These are phyloP conservation scores for Fusarium redolens DNA, from an alignment of 2,329 filamentous ascomycete genomes.

Conservation along the genomic window DNA sequence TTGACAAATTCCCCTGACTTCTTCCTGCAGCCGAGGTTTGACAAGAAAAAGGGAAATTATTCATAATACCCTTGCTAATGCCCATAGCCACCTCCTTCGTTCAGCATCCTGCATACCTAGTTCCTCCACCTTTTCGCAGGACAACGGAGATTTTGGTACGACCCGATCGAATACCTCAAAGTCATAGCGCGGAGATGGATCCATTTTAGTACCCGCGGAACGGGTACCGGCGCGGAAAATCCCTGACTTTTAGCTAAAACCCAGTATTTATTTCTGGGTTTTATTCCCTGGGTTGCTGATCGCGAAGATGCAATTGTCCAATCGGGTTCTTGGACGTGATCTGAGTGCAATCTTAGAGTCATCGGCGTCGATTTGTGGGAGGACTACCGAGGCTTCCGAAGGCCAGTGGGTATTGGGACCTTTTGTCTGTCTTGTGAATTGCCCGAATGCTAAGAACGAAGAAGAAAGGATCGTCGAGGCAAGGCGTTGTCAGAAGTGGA, in stretches of 20 bases:
- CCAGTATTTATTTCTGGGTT: not conserved
- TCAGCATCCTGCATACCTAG: not conserved
- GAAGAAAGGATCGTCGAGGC: not conserved
- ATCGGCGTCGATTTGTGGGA: conserved; percentile 1
- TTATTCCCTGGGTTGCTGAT: not conserved
- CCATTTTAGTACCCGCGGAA: not conserved
- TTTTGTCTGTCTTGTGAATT: not conserved
- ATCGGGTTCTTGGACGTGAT: not conserved
- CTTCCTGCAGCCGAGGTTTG: not conserved
- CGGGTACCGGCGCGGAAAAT: not conserved
- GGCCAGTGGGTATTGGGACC: not conserved
- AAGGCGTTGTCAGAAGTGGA: not conserved
- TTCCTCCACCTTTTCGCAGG: conserved; percentile 4
- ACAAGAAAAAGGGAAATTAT: not conserved
- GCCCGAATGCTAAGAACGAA: not conserved
- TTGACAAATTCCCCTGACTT: not conserved
- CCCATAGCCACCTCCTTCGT: not conserved
- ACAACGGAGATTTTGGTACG: not conserved
- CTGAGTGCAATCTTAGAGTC: not conserved
- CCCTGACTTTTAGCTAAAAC: not conserved
- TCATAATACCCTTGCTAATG: not conserved
- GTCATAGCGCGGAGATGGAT: conserved; percentile 3
- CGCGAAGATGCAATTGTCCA: not conserved
- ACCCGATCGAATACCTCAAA: not conserved
- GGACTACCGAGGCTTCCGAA: conserved; percentile 8